Evolutionary conservation across 2,329 filamentous ascomycete genomes (phyloP).

Genomic region (Exserohilum rostratum): DNA sequence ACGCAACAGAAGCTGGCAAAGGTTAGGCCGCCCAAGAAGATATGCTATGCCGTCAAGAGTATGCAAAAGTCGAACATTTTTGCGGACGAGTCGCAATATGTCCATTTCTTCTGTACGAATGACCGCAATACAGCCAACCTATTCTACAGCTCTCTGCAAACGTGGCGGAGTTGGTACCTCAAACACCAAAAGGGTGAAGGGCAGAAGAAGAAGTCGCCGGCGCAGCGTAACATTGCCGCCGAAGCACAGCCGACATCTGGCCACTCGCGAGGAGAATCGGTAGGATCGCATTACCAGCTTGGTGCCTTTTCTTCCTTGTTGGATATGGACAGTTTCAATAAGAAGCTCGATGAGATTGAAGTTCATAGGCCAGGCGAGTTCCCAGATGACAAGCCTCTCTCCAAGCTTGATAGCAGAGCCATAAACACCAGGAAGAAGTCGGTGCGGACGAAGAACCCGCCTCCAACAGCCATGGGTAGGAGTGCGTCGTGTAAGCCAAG

Average conservation of each 20-base stretch:
- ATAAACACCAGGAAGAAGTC: conserved; percentile 48
- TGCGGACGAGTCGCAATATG: conserved; percentile 79
- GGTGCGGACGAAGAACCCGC: conserved; percentile 43
- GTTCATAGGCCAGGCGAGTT: conserved; percentile 32
- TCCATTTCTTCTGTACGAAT: conserved; percentile 88
- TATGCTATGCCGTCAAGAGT: conserved; percentile 88
- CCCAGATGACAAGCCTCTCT: conserved; percentile 34
- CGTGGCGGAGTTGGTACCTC: conserved; percentile 91
- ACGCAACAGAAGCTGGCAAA: conserved; percentile 71
- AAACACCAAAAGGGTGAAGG: conserved; percentile 71
- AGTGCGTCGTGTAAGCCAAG: conserved; percentile 25
- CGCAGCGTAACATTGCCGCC: conserved; percentile 29
- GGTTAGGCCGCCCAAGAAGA: conserved; percentile 82
- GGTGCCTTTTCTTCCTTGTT: conserved; percentile 72
- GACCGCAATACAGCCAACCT: conserved; percentile 69
- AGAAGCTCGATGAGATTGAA: conserved; percentile 39
- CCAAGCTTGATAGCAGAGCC: conserved; percentile 32
- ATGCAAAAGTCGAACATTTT: conserved; percentile 89
- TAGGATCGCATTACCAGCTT: conserved; percentile 63
- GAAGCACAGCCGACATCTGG: conserved; percentile 23
- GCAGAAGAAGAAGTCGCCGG: conserved; percentile 48
- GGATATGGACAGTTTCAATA: conserved; percentile 65
- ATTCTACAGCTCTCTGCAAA: conserved; percentile 75
- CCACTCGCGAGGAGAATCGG: conserved; percentile 45
- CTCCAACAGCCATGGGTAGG: conserved; percentile 42